Percentiles rank a stretch among this genome's conserved stretches.
Evolutionary conservation across 805 yeast genomes (phyloP).

Genomic region (Blastobotrys americana): DNA sequence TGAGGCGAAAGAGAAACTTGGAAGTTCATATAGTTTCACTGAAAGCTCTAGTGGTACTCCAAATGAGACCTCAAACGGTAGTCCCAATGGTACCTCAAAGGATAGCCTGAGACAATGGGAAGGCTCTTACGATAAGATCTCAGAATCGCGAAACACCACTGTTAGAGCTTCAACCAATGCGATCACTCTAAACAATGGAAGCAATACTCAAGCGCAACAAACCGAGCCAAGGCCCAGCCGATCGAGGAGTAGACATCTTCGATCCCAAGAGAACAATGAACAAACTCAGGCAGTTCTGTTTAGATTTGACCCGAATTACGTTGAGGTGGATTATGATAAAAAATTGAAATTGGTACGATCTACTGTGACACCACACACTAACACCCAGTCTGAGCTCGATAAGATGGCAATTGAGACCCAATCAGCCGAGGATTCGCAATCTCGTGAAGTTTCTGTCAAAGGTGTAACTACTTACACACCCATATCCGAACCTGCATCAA

Average conservation of each 20-base stretch:
- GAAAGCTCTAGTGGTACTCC: neutral
- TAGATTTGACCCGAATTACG: conserved; percentile 18
- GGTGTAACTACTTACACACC: neutral
- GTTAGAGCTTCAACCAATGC: neutral
- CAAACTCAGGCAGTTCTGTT: conserved; percentile 19
- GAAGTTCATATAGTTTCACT: neutral
- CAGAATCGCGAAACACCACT: neutral
- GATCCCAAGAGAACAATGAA: neutral
- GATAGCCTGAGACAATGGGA: neutral
- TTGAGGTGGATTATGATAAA: conserved; percentile 2
- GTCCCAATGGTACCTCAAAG: neutral
- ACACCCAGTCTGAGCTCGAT: neutral
- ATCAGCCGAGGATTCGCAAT: neutral
- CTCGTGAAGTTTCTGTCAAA: neutral
- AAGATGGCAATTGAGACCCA: neutral
- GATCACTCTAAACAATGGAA: neutral
- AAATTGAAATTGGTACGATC: neutral
- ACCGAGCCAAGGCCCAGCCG: no score
- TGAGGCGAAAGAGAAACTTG: neutral
- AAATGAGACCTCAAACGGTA: neutral
- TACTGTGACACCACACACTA: neutral
- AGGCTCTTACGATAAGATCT: neutral
- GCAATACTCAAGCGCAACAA: neutral
- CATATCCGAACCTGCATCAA: neutral
- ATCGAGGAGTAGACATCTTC: neutral